Base-by-base conservation (phyloP, 2,329 filamentous ascomycete genomes). In the Talaromyces verruculosus region DNA sequence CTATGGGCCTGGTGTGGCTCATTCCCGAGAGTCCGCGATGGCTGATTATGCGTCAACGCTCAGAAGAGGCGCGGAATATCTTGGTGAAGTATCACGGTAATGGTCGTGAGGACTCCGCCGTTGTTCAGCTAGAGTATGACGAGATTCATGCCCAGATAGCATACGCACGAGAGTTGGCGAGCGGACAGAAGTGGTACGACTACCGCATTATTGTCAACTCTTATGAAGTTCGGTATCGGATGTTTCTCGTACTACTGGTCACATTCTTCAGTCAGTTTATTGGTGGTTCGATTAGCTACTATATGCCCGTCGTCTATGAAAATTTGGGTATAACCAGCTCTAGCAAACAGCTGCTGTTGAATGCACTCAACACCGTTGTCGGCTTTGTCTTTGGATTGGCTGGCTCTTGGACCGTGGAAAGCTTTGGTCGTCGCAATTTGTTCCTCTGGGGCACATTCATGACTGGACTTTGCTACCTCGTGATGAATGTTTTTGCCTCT, bases 51-150 rank as follows among this genome's bases (percentile, higher is more conserved):
- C 83, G 86, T 64, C 84, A 41, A 3, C 33, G 22, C 5, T 17
- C 83, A 13, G 85, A 87, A 25, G 81, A 88, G 68, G 86, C 85
- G 0, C 77, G 84, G n/a, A 76, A 80, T 5, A 83, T 85, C 4
- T 81, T 91, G 65, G 81, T 84, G 7, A 84, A 84, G 67, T 87
- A 86, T 70, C 88, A 89, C 61, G 87, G 85, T 1, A 81, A 86
- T 69, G 80, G 80, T 0, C 76, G 79, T 43, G 64, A 67, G 1
- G 71, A 77, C 11, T 70, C 70, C 17, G 33, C 55, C 55, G n/a
- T 58, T 25, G 55, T 41, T 39, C 30, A 58, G 10, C 19, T 58
- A 7, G 55, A 58, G 22, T 37, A 37, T 3, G 33, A 39, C 10
- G 33, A 58, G 11, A 58, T 58, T 19, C 86, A 66, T 33, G 49